Conservation (phyloP, 495 filamentous ascomycete genomes). For the Talaromyces liani region DNA sequence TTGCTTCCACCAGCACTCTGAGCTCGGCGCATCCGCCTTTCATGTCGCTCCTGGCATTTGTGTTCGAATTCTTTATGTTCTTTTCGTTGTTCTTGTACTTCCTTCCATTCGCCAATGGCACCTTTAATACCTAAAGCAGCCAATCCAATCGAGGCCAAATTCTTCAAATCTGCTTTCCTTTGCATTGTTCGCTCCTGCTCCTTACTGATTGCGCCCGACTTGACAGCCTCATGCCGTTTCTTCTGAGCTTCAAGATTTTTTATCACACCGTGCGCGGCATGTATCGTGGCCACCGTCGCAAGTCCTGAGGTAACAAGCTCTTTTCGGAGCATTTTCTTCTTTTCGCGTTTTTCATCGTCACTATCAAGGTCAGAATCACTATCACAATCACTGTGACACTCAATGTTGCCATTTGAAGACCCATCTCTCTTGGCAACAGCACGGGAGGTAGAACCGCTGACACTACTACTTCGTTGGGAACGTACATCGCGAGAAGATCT, state of each 20-base stretch:
- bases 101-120: slow-evolving; percentile 67
- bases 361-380: slow-evolving; percentile 62
- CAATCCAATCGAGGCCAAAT: slow-evolving; percentile 72
- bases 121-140: slow-evolving; percentile 82
- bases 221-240: slow-evolving; percentile 58
- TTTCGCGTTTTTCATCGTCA: slow-evolving; percentile 66
- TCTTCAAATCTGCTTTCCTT: slow-evolving; percentile 65
- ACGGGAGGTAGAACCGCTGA: slow-evolving; percentile 28
- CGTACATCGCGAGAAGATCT: slow-evolving; percentile 47
- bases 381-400: slow-evolving; percentile 17
- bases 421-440: slow-evolving; percentile 12
- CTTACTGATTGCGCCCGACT: slow-evolving; percentile 63
- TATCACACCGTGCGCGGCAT: slow-evolving; percentile 76
- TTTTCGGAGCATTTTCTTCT: slow-evolving; percentile 76
- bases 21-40: slow-evolving; percentile 17
- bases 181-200: slow-evolving; percentile 70
- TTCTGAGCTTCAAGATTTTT: slow-evolving; percentile 68
- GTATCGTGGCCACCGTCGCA: slow-evolving; percentile 82
- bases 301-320: slow-evolving; percentile 76
- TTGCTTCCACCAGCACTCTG: not conserved
- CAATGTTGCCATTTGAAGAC: slow-evolving; percentile 7
- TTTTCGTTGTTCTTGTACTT: slow-evolving; percentile 53
- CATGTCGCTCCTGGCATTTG: slow-evolving; percentile 34
- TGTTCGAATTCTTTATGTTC: slow-evolving; percentile 44
- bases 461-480: slow-evolving; percentile 37